Conservation (phyloP, 2,329 filamentous ascomycete genomes). For the Xylaria sp. region DNA sequence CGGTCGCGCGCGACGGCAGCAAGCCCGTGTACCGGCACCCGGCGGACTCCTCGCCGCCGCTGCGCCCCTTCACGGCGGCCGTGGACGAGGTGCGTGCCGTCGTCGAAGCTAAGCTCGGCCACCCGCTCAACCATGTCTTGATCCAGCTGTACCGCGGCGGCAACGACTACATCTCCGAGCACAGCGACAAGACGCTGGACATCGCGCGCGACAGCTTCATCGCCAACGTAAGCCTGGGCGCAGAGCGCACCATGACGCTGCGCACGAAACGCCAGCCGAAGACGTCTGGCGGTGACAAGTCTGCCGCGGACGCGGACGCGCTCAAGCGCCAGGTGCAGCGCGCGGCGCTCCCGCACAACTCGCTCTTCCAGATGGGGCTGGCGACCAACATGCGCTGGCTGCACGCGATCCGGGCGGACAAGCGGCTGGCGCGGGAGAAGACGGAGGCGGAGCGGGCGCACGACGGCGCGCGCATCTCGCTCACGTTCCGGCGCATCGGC, state of each 20-base stretch:
- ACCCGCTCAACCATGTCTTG: conserved; percentile 86
- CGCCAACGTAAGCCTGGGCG: conserved; percentile 92
- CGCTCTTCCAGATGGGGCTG: conserved; percentile 81
- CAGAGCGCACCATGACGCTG: conserved; percentile 86
- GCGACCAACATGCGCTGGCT: conserved; percentile 85
- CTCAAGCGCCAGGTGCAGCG: conserved; percentile 65
- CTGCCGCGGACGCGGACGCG: conserved; percentile 22
- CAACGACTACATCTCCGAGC: conserved; percentile 91
- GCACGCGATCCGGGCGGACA: conserved; percentile 90
- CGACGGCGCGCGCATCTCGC: conserved; percentile 78
- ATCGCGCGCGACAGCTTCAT: conserved; percentile 82
- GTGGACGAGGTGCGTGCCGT: conserved; percentile 70
- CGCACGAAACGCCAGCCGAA: conserved; percentile 71
- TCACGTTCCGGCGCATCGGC: conserved; percentile 89
- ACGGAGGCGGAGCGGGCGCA: conserved; percentile 72
- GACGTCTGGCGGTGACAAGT: conserved; percentile 11
- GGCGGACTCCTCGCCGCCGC: conserved; percentile 80
- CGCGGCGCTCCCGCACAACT: conserved; percentile 83
- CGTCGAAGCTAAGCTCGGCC: conserved; percentile 75
- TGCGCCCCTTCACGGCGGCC: conserved; percentile 75
- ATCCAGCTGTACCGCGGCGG: conserved; percentile 93
- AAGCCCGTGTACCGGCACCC: conserved; percentile 96
- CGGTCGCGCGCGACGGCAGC: conserved; percentile 68
- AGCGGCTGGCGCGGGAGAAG: conserved; percentile 72
- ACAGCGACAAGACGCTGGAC: conserved; percentile 96